Base-by-base conservation (phyloP, 2,329 filamentous ascomycete species). In the Ceratocystis papillata region DNA sequence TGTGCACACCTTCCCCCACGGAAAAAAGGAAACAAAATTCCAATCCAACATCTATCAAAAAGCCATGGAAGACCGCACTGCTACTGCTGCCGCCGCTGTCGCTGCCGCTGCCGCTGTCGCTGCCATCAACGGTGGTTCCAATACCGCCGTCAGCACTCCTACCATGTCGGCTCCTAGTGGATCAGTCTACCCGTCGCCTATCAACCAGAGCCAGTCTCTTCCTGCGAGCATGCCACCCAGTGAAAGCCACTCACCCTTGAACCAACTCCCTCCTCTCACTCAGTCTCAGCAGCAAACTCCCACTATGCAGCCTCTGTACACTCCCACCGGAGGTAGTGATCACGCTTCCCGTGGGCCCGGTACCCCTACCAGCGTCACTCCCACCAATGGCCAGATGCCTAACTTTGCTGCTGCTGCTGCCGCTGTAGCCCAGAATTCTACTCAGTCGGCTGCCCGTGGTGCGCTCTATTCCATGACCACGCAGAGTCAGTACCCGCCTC, bases 401-500 rank as follows among this genome's bases (percentile, higher is more conserved):
- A 68, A 68, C 60, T 68, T 68, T 55, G 67, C 63, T 15, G 66
- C 66, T 7, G 63, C 66, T 28, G 63, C 63, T 30, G 63, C 67
- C 37, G 62, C 64, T 45, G 55, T 62, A 7, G 59, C 66, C 69
- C 78, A 79, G 68, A 75, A 77, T 62, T 80, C 77, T 46, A 77
- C 77, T 33, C 79, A 82, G 70, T 77, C 77, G 65, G 75, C 73
- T 45, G 77, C 77, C 62, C 78, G 81, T 65, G 77, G 78, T 67
- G 78, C 77, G 66, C 76, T 80, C 22, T 81, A 81, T 72, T 78
- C 79, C 66, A 83, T 85, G 10, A 37, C 63, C 37, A 48, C 81
- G 72, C 78, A 79, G 69, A 81, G 79, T 72, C 83, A 83, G 70
- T 81, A 79, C 69, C 80, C 79, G 68, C 77, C 78, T 53, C 80